phyloP scores from a whole-genome alignment of 805 yeast genomes.

The Saccharomycopsis babjevae region DNA sequence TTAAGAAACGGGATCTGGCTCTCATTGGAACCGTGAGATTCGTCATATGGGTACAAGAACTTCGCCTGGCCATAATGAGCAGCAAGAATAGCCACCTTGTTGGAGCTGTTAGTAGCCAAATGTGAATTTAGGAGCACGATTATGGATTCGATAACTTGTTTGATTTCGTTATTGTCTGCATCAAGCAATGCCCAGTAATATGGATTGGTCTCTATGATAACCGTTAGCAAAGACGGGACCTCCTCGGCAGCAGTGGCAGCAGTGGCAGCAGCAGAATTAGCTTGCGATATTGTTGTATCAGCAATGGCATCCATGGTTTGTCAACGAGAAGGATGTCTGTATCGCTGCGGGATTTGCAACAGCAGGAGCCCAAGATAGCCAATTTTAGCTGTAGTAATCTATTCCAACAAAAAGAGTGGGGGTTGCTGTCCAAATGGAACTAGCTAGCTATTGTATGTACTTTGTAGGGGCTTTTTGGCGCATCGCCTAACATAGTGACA shows the following conservation, averaged over 20 bases:
- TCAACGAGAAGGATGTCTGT: background rate
- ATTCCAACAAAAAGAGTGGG: too few species aligned
- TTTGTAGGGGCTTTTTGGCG: too few species aligned
- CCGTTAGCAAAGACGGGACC: conserved; percentile 67
- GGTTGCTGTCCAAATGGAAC: too few species aligned
- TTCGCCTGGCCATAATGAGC: conserved; percentile 62
- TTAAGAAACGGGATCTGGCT: conserved; percentile 5
- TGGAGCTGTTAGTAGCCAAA: conserved; percentile 71
- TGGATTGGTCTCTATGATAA: conserved; percentile 72
- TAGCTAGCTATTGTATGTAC: too few species aligned
- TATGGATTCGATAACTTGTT: conserved; percentile 52
- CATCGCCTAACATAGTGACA: too few species aligned
- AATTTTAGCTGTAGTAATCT: too few species aligned
- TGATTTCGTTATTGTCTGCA: conserved; percentile 33
- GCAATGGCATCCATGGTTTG: conserved; percentile 57
- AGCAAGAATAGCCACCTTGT: conserved; percentile 72
- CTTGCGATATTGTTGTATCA: conserved; percentile 39
- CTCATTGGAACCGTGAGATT: background rate
- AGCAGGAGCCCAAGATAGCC: too few species aligned
- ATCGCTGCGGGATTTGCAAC: too few species aligned
- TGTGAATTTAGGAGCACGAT: conserved; percentile 81
- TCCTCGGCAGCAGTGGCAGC: conserved; percentile 38
- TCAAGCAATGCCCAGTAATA: conserved; percentile 29
- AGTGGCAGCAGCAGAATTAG: conserved; percentile 20
- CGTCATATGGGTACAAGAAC: conserved; percentile 52